These are phyloP conservation scores for Paramecium sonneborni DNA, from an alignment of 73 alveolate species.

Conservation along the genomic window DNA sequence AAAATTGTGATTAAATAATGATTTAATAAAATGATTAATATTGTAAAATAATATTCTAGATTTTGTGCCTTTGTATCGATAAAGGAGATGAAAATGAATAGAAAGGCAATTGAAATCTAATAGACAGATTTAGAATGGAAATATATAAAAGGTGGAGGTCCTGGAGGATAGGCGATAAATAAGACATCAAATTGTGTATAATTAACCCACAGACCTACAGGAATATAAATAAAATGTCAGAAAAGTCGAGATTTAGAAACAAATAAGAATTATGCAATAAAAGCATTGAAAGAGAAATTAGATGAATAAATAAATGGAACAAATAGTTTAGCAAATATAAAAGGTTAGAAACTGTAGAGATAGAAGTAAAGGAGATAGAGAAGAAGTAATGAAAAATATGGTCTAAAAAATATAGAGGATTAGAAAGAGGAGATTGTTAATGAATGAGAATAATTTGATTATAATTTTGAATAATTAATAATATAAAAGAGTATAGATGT, in stretches of 20 bases:
- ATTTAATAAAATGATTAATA: not conserved
- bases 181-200: not conserved
- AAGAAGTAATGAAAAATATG: slow-evolving; percentile 18
- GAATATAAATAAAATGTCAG: not conserved
- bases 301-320: not conserved
- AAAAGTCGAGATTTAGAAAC: not conserved
- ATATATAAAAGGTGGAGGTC: not conserved
- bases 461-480: not conserved
- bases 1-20: slow-evolving; percentile 48
- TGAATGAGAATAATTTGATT: not conserved
- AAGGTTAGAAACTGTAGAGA: not conserved
- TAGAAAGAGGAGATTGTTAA: not conserved
- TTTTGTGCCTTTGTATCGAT: not conserved
- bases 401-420: not conserved
- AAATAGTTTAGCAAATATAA: not conserved
- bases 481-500: slow-evolving; percentile 40
- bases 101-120: not conserved
- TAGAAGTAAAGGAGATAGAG: not conserved
- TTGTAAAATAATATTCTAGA: not conserved
- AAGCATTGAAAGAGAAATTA: not conserved
- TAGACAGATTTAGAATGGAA: not conserved
- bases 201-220: not conserved
- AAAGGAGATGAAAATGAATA: not conserved
- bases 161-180: not conserved
- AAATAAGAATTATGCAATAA: not conserved